These are phyloP conservation scores for Gynostemma pentaphyllum DNA, from an alignment of 306 rosid genomes.

Conservation along the genomic window DNA sequence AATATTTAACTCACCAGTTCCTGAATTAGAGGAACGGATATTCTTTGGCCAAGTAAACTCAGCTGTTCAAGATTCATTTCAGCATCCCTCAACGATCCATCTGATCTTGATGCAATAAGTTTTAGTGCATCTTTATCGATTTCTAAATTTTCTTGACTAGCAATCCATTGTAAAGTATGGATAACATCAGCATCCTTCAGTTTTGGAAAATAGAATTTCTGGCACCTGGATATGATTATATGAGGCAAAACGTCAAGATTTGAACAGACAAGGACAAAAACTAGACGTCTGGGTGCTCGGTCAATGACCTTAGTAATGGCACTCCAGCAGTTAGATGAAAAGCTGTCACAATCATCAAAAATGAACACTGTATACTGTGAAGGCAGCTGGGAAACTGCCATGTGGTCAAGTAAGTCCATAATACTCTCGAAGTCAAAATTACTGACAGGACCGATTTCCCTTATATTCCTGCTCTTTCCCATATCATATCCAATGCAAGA, in stretches of 20 bases:
- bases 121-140: slow-evolving; percentile 90
- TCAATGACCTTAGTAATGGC: slow-evolving; percentile 92
- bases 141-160: slow-evolving; percentile 72
- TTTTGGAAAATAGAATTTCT: slow-evolving; percentile 93
- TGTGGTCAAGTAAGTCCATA: slow-evolving; percentile 67
- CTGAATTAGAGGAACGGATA: slow-evolving; percentile 87
- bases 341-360: slow-evolving; percentile 84
- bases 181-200: slow-evolving; percentile 84
- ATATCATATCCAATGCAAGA: slow-evolving; percentile 63
- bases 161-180: slow-evolving; percentile 65
- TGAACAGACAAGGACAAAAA: slow-evolving; percentile 92
- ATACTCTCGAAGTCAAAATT: slow-evolving; percentile 80
- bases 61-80: slow-evolving; percentile 99
- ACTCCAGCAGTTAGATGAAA: slow-evolving; percentile 82
- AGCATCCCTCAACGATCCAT: slow-evolving; percentile 93
- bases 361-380: slow-evolving; percentile 77
- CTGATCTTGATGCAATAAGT: slow-evolving; percentile 92
- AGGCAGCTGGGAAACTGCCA: slow-evolving; percentile 62
- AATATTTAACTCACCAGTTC: slow-evolving; percentile 59
- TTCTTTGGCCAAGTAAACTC: slow-evolving; percentile 90
- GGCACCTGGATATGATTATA: slow-evolving; percentile 93
- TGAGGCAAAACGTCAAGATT: slow-evolving; percentile 97
- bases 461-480: slow-evolving; percentile 73
- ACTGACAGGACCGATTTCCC: slow-evolving; percentile 89
- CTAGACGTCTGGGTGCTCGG: slow-evolving; percentile 93